Percentiles rank a stretch among this genome's conserved stretches.
Evolutionary conservation across 805 yeast genomes (phyloP).

Genomic region (Kluyveromyces siamensis): DNA sequence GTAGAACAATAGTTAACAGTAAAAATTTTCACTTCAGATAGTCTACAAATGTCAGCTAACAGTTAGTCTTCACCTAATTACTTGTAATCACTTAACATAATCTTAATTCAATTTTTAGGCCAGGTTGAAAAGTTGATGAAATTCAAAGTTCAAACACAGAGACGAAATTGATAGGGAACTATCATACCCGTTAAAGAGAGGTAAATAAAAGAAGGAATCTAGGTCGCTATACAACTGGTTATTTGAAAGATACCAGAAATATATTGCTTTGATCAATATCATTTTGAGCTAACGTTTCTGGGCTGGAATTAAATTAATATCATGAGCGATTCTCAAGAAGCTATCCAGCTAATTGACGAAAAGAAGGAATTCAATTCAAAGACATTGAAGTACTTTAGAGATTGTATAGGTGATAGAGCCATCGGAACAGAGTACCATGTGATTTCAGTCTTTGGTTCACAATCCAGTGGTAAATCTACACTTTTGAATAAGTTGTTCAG

Average conservation of each 20-base stretch:
- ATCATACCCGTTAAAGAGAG: no score
- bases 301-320: background rate
- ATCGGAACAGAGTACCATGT: slow-evolving; percentile 75
- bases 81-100: no score
- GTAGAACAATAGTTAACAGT: no score
- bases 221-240: no score
- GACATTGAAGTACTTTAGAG: slow-evolving; percentile 15
- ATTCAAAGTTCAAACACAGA: background rate
- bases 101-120: no score
- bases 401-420: slow-evolving; percentile 20
- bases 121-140: background rate
- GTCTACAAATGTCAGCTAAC: no score
- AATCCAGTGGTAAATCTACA: slow-evolving; percentile 94
- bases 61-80: no score
- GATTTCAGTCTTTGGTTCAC: slow-evolving; percentile 94
- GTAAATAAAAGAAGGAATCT: no score
- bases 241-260: no score
- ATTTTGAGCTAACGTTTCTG: background rate
- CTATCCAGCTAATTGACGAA: slow-evolving; percentile 49
- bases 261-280: no score
- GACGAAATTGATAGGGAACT: background rate
- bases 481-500: slow-evolving; percentile 77
- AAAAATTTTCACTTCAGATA: no score
- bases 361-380: slow-evolving; percentile 35
- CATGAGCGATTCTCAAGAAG: slow-evolving; percentile 10